These are phyloP conservation scores for Solanum sejunctum DNA, from an alignment of 257 asterid species.

Conservation along the genomic window DNA sequence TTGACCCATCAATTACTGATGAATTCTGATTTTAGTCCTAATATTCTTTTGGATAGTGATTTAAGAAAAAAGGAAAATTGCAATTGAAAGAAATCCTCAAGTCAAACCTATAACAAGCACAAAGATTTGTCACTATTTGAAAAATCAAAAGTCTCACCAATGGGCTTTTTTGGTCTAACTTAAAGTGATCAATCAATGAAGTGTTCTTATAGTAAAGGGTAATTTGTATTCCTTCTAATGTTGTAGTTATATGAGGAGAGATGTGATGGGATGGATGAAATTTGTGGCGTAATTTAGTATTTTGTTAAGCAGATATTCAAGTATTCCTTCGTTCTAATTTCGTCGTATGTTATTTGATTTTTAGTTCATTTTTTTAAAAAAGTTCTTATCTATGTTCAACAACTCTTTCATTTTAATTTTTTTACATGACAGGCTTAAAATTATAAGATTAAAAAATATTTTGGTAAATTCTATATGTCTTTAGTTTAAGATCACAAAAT, in stretches of 20 bases:
- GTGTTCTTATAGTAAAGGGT: not conserved
- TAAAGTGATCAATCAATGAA: not conserved
- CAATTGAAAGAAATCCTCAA: not conserved
- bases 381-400: too few relatives aligned
- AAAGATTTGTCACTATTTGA: not conserved
- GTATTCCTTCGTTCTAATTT: too few relatives aligned
- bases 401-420: too few relatives aligned
- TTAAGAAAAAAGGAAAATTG: not conserved
- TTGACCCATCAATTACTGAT: not conserved
- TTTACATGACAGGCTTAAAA: too few relatives aligned
- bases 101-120: not conserved
- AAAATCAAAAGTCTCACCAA: not conserved
- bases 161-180: not conserved
- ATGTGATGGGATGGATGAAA: not conserved
- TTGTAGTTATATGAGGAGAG: not conserved
- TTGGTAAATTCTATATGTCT: too few relatives aligned
- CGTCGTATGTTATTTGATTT: too few relatives aligned
- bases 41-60: not conserved
- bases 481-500: too few relatives aligned
- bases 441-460: too few relatives aligned
- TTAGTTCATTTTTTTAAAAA: too few relatives aligned
- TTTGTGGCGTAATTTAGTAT: not conserved
- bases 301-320: accelerated
- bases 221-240: not conserved
- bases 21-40: not conserved